phyloP scores from a whole-genome alignment of 73 alveolate genomes.

The Loxodes magnus region DNA sequence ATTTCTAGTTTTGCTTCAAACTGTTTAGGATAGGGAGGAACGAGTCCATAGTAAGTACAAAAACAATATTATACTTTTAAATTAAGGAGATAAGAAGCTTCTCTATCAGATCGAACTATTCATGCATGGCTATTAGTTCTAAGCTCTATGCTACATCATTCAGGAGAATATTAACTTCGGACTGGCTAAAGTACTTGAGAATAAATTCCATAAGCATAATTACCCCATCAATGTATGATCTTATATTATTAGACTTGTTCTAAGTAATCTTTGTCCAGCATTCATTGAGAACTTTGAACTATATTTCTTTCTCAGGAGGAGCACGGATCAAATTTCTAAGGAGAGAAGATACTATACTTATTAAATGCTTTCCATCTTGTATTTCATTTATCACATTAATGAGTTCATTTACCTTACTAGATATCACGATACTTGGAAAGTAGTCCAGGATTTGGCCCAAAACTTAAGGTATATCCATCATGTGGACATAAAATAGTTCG shows the following conservation, averaged over 20 bases:
- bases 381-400: constrained; percentile 14
- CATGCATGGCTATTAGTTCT: no score
- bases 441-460: constrained; percentile 29
- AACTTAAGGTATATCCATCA: constrained; percentile 31
- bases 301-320: constrained; percentile 30
- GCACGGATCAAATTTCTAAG: constrained; percentile 25
- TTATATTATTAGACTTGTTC: constrained; percentile 22
- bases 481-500: constrained; percentile 27
- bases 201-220: constrained; percentile 40
- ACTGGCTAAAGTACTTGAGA: constrained; percentile 34
- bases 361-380: background rate
- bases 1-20: constrained; percentile 65
- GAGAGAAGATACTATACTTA: background rate
- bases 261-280: constrained; percentile 35
- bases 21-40: constrained; percentile 66
- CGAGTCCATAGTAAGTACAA: constrained; percentile 57
- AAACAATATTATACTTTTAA: no score
- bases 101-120: no score
- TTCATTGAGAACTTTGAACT: constrained; percentile 23
- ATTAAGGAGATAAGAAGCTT: no score
- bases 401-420: constrained; percentile 24
- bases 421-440: constrained; percentile 41
- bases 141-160: constrained; percentile 43
- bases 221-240: constrained; percentile 28
- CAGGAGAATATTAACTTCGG: constrained; percentile 35